Evolutionary conservation across 2,329 filamentous ascomycete species (phyloP), one percentile per base, ranked within the genome.

Genomic region (Penicillium sp.): DNA sequence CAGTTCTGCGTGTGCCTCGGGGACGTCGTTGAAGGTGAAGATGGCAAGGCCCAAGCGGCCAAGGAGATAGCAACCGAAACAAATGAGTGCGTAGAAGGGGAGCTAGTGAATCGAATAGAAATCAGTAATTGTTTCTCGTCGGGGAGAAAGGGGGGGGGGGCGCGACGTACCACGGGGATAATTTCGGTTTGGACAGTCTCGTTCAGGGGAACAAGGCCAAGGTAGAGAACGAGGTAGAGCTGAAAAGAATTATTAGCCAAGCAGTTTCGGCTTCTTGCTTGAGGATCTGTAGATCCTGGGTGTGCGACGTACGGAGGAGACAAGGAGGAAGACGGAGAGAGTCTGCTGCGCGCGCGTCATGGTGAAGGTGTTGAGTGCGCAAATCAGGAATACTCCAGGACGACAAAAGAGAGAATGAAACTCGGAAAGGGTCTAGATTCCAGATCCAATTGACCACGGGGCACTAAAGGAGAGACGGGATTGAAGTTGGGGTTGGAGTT

Each of bases 271-370:
- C 47, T 38, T 19, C 30, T 39, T 14, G 35, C 13, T n/a, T 15
- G 13, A 19, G 16, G 26, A 27, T 34, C 14, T 19, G 26, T n/a
- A 13, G 18, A n/a, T 20, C 20, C 27, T 31, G 30, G 11, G 17
- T 7, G 13, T 42, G 30, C 18, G 19, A 50, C 80, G 57, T 83
- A 96, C 90, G 25, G 90, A 94, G 58, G 87, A 87, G 69, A 93
- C 79, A 56, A 96, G 78, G 59, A 96, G 81, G 60, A 82, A 84
- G 60, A 95, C 77, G 47, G 89, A 94, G 64, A 96, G 83, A 51
- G 87, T 91, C 70, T 97, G 90, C 67, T 87, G 84, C 15, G 93
- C 93, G 70, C 90, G 88, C 54, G 93, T 95, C 93, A 97, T 97
- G 51, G 53, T 83, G 71, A 49, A 43, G 38, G 36, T 17, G 23